A percentile compares a stretch with the other conserved stretches of the same genome.
These are phyloP conservation scores for Aspergillus diversus DNA, from an alignment of 495 filamentous ascomycete genomes.

Conservation along the genomic window DNA sequence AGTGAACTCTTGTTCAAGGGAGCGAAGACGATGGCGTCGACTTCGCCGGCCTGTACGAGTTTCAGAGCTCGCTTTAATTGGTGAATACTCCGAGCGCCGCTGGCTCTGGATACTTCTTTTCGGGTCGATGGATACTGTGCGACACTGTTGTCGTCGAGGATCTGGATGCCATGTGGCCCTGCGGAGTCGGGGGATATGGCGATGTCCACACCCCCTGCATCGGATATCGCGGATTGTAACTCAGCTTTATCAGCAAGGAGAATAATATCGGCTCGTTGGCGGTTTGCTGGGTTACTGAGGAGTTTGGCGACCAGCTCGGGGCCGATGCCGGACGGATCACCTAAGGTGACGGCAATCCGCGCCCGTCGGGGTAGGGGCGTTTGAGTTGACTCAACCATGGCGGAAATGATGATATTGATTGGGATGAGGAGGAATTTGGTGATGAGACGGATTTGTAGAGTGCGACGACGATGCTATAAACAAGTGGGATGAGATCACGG, in stretches of 20 bases:
- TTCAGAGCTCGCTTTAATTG: constrained; percentile 3
- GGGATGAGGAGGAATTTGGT: not conserved
- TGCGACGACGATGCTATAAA: not conserved
- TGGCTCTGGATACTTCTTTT: not conserved
- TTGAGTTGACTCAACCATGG: not conserved
- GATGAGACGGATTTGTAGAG: not conserved
- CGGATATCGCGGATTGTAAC: constrained; percentile 2
- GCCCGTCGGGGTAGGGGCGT: not conserved
- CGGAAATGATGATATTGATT: not conserved
- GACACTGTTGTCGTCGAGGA: not conserved
- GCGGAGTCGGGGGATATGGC: not conserved
- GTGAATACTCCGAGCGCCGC: not conserved
- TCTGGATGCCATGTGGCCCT: not conserved
- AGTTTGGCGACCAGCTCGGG: constrained; percentile 1
- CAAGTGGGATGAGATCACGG: not conserved
- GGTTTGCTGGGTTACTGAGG: constrained; percentile 7
- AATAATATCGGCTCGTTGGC: constrained; percentile 2
- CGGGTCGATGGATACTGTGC: not conserved
- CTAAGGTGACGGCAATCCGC: constrained; percentile 1
- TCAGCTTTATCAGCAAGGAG: not conserved
- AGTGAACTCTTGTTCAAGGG: constrained; percentile 3
- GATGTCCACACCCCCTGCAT: not conserved
- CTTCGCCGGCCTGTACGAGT: not conserved
- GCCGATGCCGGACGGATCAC: constrained; percentile 5
- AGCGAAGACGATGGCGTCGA: constrained; percentile 7